Evolutionary conservation across 2,329 filamentous ascomycete species (phyloP), one percentile per base, ranked within the genome.

Genomic region (Penicillium sp.): DNA sequence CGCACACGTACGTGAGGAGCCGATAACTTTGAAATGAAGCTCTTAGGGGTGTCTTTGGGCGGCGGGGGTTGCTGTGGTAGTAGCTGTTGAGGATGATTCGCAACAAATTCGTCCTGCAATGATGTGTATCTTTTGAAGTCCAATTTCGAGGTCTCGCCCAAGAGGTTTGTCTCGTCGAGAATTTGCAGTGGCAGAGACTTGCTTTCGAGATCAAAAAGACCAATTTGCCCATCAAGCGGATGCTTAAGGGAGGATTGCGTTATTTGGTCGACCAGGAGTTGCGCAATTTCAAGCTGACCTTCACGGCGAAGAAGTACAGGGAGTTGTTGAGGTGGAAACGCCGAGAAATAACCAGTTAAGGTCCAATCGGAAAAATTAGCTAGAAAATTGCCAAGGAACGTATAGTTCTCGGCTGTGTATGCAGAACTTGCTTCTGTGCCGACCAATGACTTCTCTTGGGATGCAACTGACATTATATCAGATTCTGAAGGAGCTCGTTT

Each of bases 1-100:
- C 78, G 79, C 12, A 86, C 71, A 36, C 79, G 78, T 31, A 87
- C 65, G 63, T 83, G 79, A 3, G 82, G 82, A 1, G 80, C 69
- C 16, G 71, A 69, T n/a, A 85, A 65, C 25, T 72, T 74, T 33
- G 72, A 72, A 53, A 78, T 76, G 33, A 71, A 69, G 48, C 67
- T 69, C 62, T 61, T 69, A 25, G 60, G 52, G 40, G 58, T 17
- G 28, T 70, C 67, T 59, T 68, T 72, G 19, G 63, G 62, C 14
- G 67, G 62, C 8, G 40, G 11, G 11, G 33, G 31, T 17, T 38
- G 33, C 28, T 44, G 52, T n/a, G 46, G 31, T 5, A 31, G 45
- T 35, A 36, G 52, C 28, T 61, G 54, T 25, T 61, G 64, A 28
- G 59, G 61, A 17, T 66, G 58, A 28, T 57, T 41, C 40, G 60